Base-by-base conservation (phyloP, 2,329 filamentous ascomycete species). In the Talaromyces sp. region DNA sequence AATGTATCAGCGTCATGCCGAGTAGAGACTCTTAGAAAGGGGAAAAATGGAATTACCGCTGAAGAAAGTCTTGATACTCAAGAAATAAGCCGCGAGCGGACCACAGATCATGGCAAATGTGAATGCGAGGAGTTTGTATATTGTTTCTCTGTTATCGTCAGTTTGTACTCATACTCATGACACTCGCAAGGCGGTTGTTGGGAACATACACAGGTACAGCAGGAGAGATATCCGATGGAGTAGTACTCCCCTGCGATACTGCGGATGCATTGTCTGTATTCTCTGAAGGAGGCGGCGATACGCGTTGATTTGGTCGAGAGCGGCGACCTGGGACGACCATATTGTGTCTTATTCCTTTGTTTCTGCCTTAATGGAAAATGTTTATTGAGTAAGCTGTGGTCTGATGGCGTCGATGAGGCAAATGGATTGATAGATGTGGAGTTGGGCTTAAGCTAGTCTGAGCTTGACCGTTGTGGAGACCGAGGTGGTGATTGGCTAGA, bases 71-170 rank as follows among this genome's bases (percentile, higher is more conserved):
- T 93, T 86, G 33, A 96, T 84, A 0, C 91, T 90, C 54, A 90
- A 73, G 76, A 96, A 99, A 79, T 97, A 99, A 49, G 90, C 92
- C 47, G 91, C 89, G 70, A 99, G 92, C 14, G 95, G 95, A 22
- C 91, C 79, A 16, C 90, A 85, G 66, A 97, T 85, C 94, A 99
- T 98, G 74, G 93, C 93, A 45, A 93, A 82, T 0, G 93, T 96
- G 80, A 97, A 98, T 68, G 86, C 89, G 16, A 98, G 84, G 22
- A 99, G 87, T 81, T 98, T 99, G 74, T 89, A 81, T 69, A 99
- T 95, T 69, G 98, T 93, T 74, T 90, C 84, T 65, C 92, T 50
- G 47, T 50, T 50, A 13, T 31, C 14, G 47, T 50, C 22, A 50
- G 47, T 24, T 50, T 50, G 2, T 4, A 7, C 19, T 1, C 11